Conservation (phyloP, 306 rosid genomes). For the Vicia sativa region DNA sequence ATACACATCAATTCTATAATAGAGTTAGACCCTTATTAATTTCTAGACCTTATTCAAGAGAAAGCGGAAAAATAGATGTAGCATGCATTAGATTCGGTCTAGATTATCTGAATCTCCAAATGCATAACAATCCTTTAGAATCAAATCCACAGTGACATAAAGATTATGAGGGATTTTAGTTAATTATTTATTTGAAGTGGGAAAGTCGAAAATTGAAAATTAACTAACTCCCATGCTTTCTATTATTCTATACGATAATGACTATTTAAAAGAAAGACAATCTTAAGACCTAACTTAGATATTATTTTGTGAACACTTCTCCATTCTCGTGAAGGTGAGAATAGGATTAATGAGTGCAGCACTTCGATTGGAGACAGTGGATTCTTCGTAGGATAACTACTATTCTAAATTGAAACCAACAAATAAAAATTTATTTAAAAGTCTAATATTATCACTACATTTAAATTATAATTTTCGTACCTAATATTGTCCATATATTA, state of each 20-base stretch:
- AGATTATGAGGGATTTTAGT: not conserved
- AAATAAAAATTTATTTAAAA: not conserved
- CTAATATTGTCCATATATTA: too few species aligned
- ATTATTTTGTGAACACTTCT: not conserved
- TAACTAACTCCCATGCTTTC: conserved; percentile 19
- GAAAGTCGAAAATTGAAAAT: conserved; percentile 13
- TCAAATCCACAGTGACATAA: not conserved
- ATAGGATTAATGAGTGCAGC: not conserved
- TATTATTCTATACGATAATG: not conserved
- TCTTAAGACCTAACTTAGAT: conserved; percentile 4
- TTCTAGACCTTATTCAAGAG: too few species aligned
- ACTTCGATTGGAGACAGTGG: conserved; percentile 7
- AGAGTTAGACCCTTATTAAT: too few species aligned
- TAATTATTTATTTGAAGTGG: conserved; percentile 17
- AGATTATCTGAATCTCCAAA: not conserved
- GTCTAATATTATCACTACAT: not conserved
- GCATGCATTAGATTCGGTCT: too few species aligned
- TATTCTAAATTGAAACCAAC: not conserved
- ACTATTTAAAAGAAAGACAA: not conserved
- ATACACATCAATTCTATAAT: too few species aligned
- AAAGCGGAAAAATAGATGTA: too few species aligned
- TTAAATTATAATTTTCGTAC: not conserved
- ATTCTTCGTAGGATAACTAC: conserved; percentile 23
- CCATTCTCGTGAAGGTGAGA: not conserved
- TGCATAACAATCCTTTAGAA: not conserved